These are phyloP conservation scores for Leishmania arabica DNA, from an alignment of 208 protist genomes.

Conservation along the genomic window DNA sequence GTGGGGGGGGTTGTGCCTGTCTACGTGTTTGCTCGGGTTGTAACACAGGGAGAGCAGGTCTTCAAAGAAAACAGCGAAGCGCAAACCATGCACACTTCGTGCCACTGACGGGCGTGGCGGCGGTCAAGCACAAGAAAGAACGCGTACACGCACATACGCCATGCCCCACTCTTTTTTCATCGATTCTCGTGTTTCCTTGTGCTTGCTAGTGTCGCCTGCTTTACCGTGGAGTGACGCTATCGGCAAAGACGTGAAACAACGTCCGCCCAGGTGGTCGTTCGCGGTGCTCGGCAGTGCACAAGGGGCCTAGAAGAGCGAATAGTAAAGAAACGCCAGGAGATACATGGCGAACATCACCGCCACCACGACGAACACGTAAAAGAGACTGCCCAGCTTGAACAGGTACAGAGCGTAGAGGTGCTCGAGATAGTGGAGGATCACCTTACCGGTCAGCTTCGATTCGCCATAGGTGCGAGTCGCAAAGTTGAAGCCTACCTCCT, in stretches of 20 bases:
- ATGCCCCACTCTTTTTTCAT: neutral
- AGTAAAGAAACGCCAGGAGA: constrained; percentile 3
- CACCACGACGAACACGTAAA: constrained; percentile 38
- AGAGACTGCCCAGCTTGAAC: constrained; percentile 51
- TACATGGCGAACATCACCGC: constrained; percentile 27
- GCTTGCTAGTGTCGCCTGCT: neutral
- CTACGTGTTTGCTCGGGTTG: neutral
- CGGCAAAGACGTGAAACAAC: neutral
- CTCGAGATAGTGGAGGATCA: constrained; percentile 85
- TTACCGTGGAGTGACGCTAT: neutral
- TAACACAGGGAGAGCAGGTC: neutral
- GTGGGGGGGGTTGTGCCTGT: neutral
- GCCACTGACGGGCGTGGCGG: neutral
- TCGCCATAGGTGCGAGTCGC: constrained; percentile 75
- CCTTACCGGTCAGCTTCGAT: constrained; percentile 90
- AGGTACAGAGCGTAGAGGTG: constrained; percentile 81
- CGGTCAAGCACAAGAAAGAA: neutral
- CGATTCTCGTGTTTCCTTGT: too few relatives aligned
- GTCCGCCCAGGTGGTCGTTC: neutral
- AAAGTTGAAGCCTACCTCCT: constrained; percentile 89
- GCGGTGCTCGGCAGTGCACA: neutral
- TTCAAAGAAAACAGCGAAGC: neutral
- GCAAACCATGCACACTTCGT: neutral
- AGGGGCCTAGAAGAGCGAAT: constrained; percentile 5
- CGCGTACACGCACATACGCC: neutral